Evolutionary conservation across 1,284 basidiomycete species (phyloP), one percentile per base, ranked within the genome.

Genomic region (Austroboletus niveus): DNA sequence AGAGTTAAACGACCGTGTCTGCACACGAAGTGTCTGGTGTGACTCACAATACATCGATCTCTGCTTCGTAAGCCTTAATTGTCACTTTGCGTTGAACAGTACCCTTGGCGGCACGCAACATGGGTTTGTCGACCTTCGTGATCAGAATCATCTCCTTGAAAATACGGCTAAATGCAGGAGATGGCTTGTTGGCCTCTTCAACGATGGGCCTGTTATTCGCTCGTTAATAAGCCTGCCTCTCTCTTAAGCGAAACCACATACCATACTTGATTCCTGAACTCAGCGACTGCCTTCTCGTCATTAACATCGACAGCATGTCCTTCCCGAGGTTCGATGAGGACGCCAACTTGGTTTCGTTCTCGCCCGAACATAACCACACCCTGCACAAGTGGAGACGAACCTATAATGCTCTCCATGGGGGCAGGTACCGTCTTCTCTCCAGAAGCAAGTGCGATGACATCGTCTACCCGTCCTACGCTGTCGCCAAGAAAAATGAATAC

Each of bases 301-400:
- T 54, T 35, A 22, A 67, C 50, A 41, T 76, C 63, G 36, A 76
- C 55, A 0, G 47, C 45, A 12, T 62, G 24, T 10, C 42, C 62
- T 0, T 51, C 35, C 1, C 51, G 53, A 1, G 69, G 71, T 45
- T 78, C 73, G 42, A 79, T 57, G 40, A 78, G 61, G 27, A 75
- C 54, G 1, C 77, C 76, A 7, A 69, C 61, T 51, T 74, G 70
- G 22, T 68, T 62, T 11, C 64, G 69, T 12, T 62, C 69, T 1
- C 69, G 58, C 17, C 78, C 76, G 22, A 77, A 79, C 58, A 79
- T 64, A 31, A 75, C 48, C 8, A 63, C 63, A 0, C 62, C 69
- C 8, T 61, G 51, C 8, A 78, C 62, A 0, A 57, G 40, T 1
- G 53, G 49, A 3, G 53, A 53, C 11, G 62, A 57, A 8, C 34